Base-by-base conservation (phyloP, 75 land plant genomes). In the Sequoia sempervirens region DNA sequence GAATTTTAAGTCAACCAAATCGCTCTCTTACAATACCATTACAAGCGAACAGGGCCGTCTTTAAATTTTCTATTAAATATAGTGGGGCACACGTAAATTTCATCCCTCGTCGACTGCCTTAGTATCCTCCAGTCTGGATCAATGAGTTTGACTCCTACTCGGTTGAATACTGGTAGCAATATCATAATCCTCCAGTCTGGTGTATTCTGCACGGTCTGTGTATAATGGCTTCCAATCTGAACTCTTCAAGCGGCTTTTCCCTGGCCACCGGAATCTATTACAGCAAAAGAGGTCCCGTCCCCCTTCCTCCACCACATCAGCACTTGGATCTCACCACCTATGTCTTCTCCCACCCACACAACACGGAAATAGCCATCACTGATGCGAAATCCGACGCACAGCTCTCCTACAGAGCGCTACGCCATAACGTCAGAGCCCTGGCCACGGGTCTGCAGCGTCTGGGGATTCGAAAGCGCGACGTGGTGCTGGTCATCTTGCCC, bases 401-500 rank as follows among this genome's bases (percentile, higher is more conserved):
- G 70, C 50, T 91, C 37, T 58, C 92, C 2, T 95, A 88, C 90
- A 36, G 89, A 37, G 58, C 83, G 38, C 88, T 96, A 84, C 75
- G 86, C 84, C 50, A 45, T 14, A 85, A 83, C 9, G 84, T 89
- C 40, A 37, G 61, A 12, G 64, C 82, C 79, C 80, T 96, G 54
- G 85, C 96, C 17, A 72, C 86, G 20, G 88, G 89, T 4, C 87
- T 94, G 45, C 61, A 46, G 17, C 6, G 66, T 30, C 76, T 9
- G 18, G 28, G 81, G 53, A 45, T 92, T 36, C 85, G 86, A 40
- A 81, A 85, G 40, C 82, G 88, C 68, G 90, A 92, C 34, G 89
- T 89, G 45, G 91, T 94, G n/a, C 87, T 90, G 85, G 80, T 93
- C 46, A 83, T 93, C 84, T 84, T 90, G 53, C 90, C 94, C 12